Base-by-base conservation (phyloP, 2,329 filamentous ascomycete genomes). In the Neodidymelliopsis sp. region DNA sequence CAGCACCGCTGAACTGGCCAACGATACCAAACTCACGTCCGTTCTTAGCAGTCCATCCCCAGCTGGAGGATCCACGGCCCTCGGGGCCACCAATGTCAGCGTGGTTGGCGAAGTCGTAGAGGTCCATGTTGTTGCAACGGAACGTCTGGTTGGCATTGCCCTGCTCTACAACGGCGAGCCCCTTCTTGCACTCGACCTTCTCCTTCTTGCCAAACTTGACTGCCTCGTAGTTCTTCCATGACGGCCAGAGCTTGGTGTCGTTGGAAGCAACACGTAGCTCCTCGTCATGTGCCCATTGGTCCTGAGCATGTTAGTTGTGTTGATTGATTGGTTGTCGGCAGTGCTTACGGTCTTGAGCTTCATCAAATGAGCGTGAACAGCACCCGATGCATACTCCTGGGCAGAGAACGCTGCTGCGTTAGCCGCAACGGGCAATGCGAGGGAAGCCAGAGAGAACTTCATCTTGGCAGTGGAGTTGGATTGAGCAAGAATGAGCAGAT, bases 91-190 rank as follows among this genome's bases (percentile, higher is more conserved):
- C 82, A 8, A 84, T 74, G 25, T 79, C 77, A 8, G 75, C 75
- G 53, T 84, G 82, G 47, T 75, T 77, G 22, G 80, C 67, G 65
- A 84, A 84, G 60, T 81, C 78, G 60, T 83, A 80, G 1, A 83
- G 73, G 54, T 84, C 81, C n/a, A 82, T 74, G 43, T 64, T 64
- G 42, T 64, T 53, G 47, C 61, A 64, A 30, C 61, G 60, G 54
- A 60, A 64, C 23, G 59, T 64, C 50, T 63, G 57, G 43, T 61
- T 61, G 6, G 53, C 54, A 22, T 64, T 63, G 22, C 61, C 61
- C 24, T 49, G 29, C 40, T 64, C 58, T 27, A 55, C 61, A 36
- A 63, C 19, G 1, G 61, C 61, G 19, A 64, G 54, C 19, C 61
- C 61, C 16, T 64, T 49, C 45, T 63, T 61, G 49, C 61, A 64